These are phyloP conservation scores for Cercophora scortea DNA, from an alignment of 495 filamentous ascomycete species.

Conservation along the genomic window DNA sequence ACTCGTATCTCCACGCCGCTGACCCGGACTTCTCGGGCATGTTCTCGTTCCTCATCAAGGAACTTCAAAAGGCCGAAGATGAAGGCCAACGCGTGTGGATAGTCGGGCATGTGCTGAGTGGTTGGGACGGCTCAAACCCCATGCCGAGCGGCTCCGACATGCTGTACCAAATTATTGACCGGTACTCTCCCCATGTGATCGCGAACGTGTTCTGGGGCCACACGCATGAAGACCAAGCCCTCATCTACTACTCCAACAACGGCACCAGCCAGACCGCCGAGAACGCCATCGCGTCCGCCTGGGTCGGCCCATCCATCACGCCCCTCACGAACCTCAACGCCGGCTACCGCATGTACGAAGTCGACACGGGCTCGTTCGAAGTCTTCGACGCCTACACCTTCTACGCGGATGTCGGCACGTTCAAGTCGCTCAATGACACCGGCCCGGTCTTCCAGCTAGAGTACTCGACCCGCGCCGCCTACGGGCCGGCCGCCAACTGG, in stretches of 20 bases:
- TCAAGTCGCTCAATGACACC: conserved; percentile 19
- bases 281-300: conserved; percentile 37
- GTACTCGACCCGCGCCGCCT: conserved; percentile 49
- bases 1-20: conserved; percentile 39
- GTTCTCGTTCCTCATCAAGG: conserved; percentile 41
- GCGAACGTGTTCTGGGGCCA: conserved; percentile 51
- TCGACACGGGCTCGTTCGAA: conserved; percentile 47
- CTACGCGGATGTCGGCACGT: conserved; percentile 42
- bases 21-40: conserved; percentile 45
- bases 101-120: conserved; percentile 44
- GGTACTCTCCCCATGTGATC: conserved; percentile 49
- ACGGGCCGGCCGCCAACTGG: conserved; percentile 39
- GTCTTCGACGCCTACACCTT: conserved; percentile 47
- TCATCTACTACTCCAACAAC: conserved; percentile 47
- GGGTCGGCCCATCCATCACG: conserved; percentile 47
- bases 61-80: conserved; percentile 47
- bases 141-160: conserved; percentile 44
- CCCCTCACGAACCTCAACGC: conserved; percentile 49
- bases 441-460: conserved; percentile 44
- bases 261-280: conserved; percentile 31
- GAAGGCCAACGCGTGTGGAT: conserved; percentile 47
- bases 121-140: conserved; percentile 45
- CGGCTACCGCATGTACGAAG: conserved; percentile 47
- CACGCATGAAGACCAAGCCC: conserved; percentile 44
- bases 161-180: conserved; percentile 50